Percentiles rank a stretch among this genome's conserved stretches.
These are phyloP conservation scores for Colletotrichum lupini DNA, from an alignment of 2,329 filamentous ascomycete species.

Conservation along the genomic window DNA sequence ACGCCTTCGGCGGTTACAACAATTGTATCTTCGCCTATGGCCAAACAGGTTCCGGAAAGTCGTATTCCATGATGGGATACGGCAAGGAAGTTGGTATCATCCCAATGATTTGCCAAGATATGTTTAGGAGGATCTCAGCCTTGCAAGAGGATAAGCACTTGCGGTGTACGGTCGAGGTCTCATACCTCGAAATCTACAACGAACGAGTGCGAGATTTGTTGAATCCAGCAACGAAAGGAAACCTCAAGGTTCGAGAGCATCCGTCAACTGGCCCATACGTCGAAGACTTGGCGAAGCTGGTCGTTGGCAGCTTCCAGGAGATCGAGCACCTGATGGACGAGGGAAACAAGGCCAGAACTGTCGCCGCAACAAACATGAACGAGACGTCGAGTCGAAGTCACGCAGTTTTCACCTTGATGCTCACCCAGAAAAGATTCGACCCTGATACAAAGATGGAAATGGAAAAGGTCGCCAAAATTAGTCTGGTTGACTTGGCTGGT, in stretches of 20 bases:
- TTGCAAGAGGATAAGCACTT: conserved; percentile 80
- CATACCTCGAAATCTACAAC: conserved; percentile 99
- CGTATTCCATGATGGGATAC: conserved; percentile 99
- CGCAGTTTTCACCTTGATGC: conserved; percentile 94
- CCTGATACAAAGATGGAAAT: conserved; percentile 95
- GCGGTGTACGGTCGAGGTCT: conserved; percentile 95
- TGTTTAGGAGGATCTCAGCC: conserved; percentile 87
- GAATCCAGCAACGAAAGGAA: conserved; percentile 95
- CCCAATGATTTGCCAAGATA: conserved; percentile 95
- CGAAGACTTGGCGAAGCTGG: conserved; percentile 94
- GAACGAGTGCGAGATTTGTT: conserved; percentile 95
- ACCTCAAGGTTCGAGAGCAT: conserved; percentile 96
- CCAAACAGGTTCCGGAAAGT: conserved; percentile 98
- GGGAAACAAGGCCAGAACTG: conserved; percentile 97
- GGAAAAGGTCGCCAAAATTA: conserved; percentile 98
- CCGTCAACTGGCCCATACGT: conserved; percentile 98
- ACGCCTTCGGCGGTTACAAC: conserved; percentile 98
- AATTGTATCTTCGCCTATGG: conserved; percentile 99
- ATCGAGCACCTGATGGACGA: conserved; percentile 99
- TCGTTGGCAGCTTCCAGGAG: conserved; percentile 91
- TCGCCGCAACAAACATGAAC: conserved; percentile 99
- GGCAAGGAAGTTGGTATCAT: conserved; percentile 96
- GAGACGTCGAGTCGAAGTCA: conserved; percentile 98
- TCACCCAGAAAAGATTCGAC: conserved; percentile 94
- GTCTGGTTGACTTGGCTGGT: conserved; percentile 95